Base-by-base conservation (phyloP, 225 moss, liverwort and hornwort species). In the Pleurozium schreberi region DNA sequence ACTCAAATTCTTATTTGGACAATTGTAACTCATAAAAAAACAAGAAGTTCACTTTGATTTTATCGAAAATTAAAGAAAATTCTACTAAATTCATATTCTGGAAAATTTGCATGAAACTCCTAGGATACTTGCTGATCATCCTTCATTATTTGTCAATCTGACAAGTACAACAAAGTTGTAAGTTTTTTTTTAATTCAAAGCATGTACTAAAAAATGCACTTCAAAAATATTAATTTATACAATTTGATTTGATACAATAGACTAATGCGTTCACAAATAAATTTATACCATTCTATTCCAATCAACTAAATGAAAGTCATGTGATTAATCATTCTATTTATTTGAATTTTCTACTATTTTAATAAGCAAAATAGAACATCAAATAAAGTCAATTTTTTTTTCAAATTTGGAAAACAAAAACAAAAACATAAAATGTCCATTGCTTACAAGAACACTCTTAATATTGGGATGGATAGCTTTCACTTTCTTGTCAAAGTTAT, bases 381-480 rank as follows among this genome's bases (percentile, higher is more conserved):
- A n/a, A n/a, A 18, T 10, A 43, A 43, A 45, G 2, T 6, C 1
- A 0, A 9, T 5, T 45, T 15, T 5, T 45, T 15, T 14, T 5
- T 0, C 43, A 17, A 18, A 10, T 30, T 43, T 17, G 6, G 6
- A 45, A 71, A 28, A 45, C 3, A 28, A 8, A 42, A 71, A 16
- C 8, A 16, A 10, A 42, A 28, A 45, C 0, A 43, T 43, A 45
- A 10, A 5, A 10, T 28, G 17, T 10, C 6, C 28, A 28, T 47
- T 73, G 10, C 6, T 30, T 10, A 47, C 1, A 0, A 73, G 2
- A 70, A 26, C 2, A 20, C 2, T 42, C 14, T 70, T 42, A 70
- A 42, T 1, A 1, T 42, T 70, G 26, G 9, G 8, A 28, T 45
- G 17, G 5, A 73, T 3, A 73, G 5, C 28, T 71, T 1, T 28